phyloP scores from a whole-genome alignment of 2,329 filamentous ascomycete genomes.

The Fusarium oligoseptatum region DNA sequence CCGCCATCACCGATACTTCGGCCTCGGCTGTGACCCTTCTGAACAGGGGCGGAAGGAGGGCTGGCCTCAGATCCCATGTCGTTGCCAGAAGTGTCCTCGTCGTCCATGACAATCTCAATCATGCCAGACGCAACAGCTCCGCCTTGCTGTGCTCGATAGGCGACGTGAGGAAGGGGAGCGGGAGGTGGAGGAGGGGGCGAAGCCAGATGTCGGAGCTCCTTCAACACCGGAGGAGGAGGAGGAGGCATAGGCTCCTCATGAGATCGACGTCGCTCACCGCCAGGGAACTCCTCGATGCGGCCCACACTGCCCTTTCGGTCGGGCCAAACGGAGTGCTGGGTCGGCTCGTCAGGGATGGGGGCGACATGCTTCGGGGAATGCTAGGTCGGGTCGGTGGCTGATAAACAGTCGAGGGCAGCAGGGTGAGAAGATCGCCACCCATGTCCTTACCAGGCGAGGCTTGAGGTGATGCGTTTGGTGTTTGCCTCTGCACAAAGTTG shows the following conservation, averaged over 20 bases:
- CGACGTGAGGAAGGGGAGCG: constrained; percentile 64
- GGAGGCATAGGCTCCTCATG: constrained; percentile 64
- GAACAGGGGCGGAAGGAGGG: constrained; percentile 52
- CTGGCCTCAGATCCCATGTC: constrained; percentile 38
- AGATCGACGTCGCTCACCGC: constrained; percentile 59
- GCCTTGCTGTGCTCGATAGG: constrained; percentile 56
- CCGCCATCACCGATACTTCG: constrained; percentile 67
- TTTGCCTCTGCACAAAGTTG: constrained; percentile 59
- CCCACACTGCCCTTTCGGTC: constrained; percentile 53
- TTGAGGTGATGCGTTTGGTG: constrained; percentile 55
- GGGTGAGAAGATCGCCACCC: constrained; percentile 55
- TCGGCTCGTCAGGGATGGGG: constrained; percentile 58
- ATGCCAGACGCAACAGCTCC: constrained; percentile 66
- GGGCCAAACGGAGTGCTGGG: constrained; percentile 42
- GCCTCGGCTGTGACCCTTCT: constrained; percentile 67
- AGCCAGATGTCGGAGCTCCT: constrained; percentile 73
- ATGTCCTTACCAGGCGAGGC: constrained; percentile 51
- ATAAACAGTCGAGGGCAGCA: constrained; percentile 72
- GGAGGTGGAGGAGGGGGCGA: constrained; percentile 73
- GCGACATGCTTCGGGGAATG: constrained; percentile 75
- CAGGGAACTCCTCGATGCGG: constrained; percentile 63
- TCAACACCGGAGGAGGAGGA: constrained; percentile 68
- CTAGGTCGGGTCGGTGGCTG: constrained; percentile 64
- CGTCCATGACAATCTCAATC: constrained; percentile 77
- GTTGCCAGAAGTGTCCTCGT: constrained; percentile 58